phyloP scores from a whole-genome alignment of 148 eudicot genomes.

The Nepenthes gracilis region DNA sequence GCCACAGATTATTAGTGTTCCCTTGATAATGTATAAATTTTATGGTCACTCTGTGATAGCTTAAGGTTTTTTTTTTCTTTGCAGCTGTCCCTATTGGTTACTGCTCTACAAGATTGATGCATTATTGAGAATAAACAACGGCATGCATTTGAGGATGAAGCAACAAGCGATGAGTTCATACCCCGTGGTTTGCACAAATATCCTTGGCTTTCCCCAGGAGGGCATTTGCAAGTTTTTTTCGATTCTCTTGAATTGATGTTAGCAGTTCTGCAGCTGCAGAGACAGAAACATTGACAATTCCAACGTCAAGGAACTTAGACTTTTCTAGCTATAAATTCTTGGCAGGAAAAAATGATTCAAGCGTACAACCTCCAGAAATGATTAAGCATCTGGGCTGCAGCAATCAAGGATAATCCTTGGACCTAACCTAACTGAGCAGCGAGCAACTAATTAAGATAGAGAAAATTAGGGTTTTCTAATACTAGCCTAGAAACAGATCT shows the following conservation, averaged over 20 bases:
- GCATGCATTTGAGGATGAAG: not conserved
- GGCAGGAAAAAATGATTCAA: not conserved
- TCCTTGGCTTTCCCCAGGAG: constrained; percentile 49
- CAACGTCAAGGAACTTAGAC: not conserved
- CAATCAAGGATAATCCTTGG: no score
- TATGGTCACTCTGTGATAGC: no score
- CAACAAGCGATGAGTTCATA: constrained; percentile 9
- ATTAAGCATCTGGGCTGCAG: no score
- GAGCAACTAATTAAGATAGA: no score
- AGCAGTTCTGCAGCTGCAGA: constrained; percentile 42
- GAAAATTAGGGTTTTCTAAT: no score
- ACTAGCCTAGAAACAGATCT: no score
- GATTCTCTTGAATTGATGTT: constrained; percentile 34
- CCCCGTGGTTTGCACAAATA: constrained; percentile 47
- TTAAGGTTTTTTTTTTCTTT: no score
- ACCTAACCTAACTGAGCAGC: no score
- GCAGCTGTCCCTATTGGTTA: no score
- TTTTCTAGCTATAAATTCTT: not conserved
- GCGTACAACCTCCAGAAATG: no score
- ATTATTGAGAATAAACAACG: not conserved
- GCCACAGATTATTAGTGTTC: not conserved
- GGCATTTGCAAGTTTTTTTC: constrained; percentile 25
- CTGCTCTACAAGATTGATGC: no score
- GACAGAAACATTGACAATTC: not conserved
- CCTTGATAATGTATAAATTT: no score